Evolutionary conservation across 495 filamentous ascomycete species (phyloP).

Genomic region (Penicillium canescens): DNA sequence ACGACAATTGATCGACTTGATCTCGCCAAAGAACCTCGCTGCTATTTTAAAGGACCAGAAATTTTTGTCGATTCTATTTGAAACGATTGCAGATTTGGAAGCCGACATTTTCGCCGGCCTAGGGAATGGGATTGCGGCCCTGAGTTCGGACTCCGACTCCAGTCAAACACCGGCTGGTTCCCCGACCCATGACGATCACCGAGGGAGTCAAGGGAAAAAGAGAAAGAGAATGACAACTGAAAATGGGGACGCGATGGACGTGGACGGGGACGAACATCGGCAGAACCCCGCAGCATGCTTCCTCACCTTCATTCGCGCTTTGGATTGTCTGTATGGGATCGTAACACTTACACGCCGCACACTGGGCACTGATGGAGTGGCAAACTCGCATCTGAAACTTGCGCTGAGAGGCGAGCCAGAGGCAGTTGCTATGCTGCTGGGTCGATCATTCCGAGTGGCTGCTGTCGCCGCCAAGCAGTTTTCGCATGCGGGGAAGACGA

Average conservation of each 20-base stretch:
- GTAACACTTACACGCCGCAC: slow-evolving; percentile 28
- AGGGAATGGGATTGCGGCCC: slow-evolving; percentile 23
- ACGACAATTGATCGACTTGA: slow-evolving; percentile 44
- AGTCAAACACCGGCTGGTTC: slow-evolving; percentile 42
- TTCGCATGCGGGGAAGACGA: slow-evolving; percentile 33
- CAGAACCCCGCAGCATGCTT: slow-evolving; percentile 41
- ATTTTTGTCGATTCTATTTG: slow-evolving; percentile 46
- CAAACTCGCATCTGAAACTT: slow-evolving; percentile 53
- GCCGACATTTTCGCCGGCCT: slow-evolving; percentile 35
- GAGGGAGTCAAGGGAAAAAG: slow-evolving; percentile 46
- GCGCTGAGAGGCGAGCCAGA: slow-evolving; percentile 49
- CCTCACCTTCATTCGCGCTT: slow-evolving; percentile 36
- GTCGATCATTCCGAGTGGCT: slow-evolving; percentile 37
- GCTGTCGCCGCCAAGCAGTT: slow-evolving; percentile 37
- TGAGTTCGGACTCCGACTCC: slow-evolving; percentile 35
- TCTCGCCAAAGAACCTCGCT: slow-evolving; percentile 47
- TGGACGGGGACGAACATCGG: slow-evolving; percentile 36
- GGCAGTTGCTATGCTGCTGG: slow-evolving; percentile 48
- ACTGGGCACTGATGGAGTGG: slow-evolving; percentile 33
- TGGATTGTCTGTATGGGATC: slow-evolving; percentile 42
- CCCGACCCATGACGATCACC: slow-evolving; percentile 22
- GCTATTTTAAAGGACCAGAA: slow-evolving; percentile 50
- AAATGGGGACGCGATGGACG: slow-evolving; percentile 36
- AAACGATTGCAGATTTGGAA: slow-evolving; percentile 39
- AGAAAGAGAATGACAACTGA: slow-evolving; percentile 39